Percentiles rank a stretch among this genome's conserved stretches.
These are phyloP conservation scores for Circinella umbellata DNA, from an alignment of 371 early-diverging fungal genomes.

Conservation along the genomic window DNA sequence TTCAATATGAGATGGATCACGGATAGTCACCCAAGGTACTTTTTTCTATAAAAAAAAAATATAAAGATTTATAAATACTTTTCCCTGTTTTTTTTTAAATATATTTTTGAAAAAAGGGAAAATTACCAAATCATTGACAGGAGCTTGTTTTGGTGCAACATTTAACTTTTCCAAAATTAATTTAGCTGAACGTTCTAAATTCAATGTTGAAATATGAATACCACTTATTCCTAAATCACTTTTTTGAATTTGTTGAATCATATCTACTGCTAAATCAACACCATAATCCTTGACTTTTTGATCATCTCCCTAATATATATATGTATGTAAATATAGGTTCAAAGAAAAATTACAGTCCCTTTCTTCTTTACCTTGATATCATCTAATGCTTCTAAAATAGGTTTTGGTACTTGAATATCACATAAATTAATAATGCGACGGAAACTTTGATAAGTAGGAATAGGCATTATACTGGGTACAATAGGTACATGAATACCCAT, in stretches of 20 bases:
- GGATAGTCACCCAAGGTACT: conserved; percentile 27
- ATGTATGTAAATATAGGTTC: no score
- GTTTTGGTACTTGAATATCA: conserved; percentile 79
- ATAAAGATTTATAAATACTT: neutral
- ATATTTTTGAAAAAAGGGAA: neutral
- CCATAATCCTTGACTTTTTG: conserved; percentile 94
- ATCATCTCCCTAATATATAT: conserved; percentile 73
- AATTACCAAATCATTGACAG: neutral
- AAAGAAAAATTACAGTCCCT: no score
- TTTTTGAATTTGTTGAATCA: conserved; percentile 65
- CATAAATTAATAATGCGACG: conserved; percentile 84
- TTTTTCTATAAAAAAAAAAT: no score
- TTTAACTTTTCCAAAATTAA: conserved; percentile 78
- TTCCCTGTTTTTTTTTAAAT: no score
- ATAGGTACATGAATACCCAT: conserved; percentile 84
- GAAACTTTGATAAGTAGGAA: conserved; percentile 91
- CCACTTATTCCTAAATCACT: conserved; percentile 54
- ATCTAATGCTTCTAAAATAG: conserved; percentile 72
- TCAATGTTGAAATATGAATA: conserved; percentile 89
- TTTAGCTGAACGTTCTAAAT: conserved; percentile 85
- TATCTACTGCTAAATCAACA: conserved; percentile 72
- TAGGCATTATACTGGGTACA: conserved; percentile 94
- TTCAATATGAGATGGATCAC: conserved; percentile 49
- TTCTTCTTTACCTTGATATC: conserved; percentile 66
- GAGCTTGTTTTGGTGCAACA: conserved; percentile 45